These are phyloP conservation scores for Dendrocalamus sinicus DNA, from an alignment of 176 grass and related monocot species.

Conservation along the genomic window DNA sequence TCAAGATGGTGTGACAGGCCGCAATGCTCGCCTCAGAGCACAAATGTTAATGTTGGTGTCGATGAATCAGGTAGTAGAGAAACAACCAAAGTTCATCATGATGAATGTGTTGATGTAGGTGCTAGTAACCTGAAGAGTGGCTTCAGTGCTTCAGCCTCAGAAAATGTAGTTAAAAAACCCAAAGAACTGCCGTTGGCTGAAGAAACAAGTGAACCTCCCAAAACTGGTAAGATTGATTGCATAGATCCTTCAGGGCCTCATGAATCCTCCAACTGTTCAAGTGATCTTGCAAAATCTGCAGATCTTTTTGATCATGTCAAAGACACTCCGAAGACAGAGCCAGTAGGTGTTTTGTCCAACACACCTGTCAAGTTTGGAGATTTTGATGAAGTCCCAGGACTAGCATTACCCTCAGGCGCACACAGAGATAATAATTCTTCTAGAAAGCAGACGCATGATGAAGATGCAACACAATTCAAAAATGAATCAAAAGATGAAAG, in stretches of 20 bases:
- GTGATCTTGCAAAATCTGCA: slow-evolving; percentile 40
- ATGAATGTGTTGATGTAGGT: slow-evolving; percentile 41
- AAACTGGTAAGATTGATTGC: slow-evolving; percentile 43
- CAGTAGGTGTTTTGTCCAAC: slow-evolving; percentile 40
- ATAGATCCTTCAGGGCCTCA: slow-evolving; percentile 37
- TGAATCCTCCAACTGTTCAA: slow-evolving; percentile 46
- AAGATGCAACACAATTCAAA: slow-evolving; percentile 18
- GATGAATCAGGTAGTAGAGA: slow-evolving; percentile 20
- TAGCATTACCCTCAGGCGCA: slow-evolving; percentile 51
- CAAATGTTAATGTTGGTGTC: slow-evolving; percentile 17
- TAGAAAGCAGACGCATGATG: slow-evolving; percentile 38
- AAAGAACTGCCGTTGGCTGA: slow-evolving; percentile 42
- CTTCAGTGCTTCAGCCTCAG: slow-evolving; percentile 32
- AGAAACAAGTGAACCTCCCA: slow-evolving; percentile 42
- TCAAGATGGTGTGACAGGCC: slow-evolving; percentile 46
- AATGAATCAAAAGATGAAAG: slow-evolving; percentile 35
- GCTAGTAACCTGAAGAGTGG: slow-evolving; percentile 34
- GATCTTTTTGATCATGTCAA: slow-evolving; percentile 40
- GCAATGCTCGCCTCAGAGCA: slow-evolving; percentile 40
- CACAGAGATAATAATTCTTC: slow-evolving; percentile 46
- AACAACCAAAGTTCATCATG: slow-evolving; percentile 29
- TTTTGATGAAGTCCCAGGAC: slow-evolving; percentile 58
- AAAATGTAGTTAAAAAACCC: slow-evolving; percentile 8
- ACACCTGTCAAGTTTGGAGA: slow-evolving; percentile 64
- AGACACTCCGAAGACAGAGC: slow-evolving; percentile 30